Base-by-base conservation (phyloP, 331 rosid species). In the Quercus phellos region DNA sequence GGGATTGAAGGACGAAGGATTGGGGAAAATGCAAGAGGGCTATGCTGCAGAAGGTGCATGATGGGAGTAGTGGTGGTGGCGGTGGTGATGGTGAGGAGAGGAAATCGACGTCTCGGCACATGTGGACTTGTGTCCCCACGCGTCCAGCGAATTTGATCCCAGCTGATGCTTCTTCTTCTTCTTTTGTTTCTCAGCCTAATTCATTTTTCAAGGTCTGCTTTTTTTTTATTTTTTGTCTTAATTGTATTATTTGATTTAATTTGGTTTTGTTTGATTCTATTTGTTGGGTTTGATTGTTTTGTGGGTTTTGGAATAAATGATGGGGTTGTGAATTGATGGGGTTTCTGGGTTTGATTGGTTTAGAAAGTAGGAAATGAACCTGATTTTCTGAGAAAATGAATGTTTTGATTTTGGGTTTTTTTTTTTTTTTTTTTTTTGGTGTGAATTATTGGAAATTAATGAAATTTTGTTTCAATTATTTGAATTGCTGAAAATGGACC, bases 101-200 rank as follows among this genome's bases (percentile, higher is more conserved):
- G 90, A 92, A 85, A 88, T 90, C 85, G 87, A 90, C 84, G 76
- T 91, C 46, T 38, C 46, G 91, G 99, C 99, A 94, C 97, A 94
- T 94, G 99, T 94, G 96, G 99, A 93, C 96, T 85, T 8, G 46
- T 38, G 96, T 91, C 92, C 91, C 85, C 87, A 70, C 91, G 76
- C 85, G 81, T 93, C 91, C 94, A 38, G 46, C 46, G 46, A 38
- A 38, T 38, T 38, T 38, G 86, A 81, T 92, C 91, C 60, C 66
- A 86, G 83, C 32, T 85, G 90, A 81, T 85, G 71, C 51, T 66
- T 66, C 51, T 66, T 88, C 93, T 78, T 81, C 88, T 64, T 75
- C 81, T 75, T 46, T 13, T 46, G 46, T 38, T 38, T 38, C 46
- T 82, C 90, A 71, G 86, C 71, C 71, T 34, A 86, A 82, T 90